These are phyloP conservation scores for Avena sativa DNA, from an alignment of 176 grass and related monocot species.

Conservation along the genomic window DNA sequence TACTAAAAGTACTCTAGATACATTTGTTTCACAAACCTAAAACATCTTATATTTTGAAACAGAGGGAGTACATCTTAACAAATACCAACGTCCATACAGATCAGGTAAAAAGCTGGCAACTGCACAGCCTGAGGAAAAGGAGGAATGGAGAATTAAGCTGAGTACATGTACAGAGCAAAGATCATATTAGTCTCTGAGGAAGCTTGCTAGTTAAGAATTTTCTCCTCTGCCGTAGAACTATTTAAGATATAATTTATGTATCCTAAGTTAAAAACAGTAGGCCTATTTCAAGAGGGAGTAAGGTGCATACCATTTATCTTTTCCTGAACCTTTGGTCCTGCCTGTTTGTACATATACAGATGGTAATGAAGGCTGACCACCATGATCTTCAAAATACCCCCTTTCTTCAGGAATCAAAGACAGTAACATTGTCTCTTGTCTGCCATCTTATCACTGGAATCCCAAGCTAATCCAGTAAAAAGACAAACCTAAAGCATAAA, in stretches of 20 bases:
- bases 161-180: neutral
- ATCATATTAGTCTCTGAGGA: neutral
- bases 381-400: neutral
- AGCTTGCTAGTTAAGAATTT: neutral
- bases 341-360: too few species aligned
- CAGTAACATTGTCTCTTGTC: conserved; percentile 9
- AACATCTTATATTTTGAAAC: too few species aligned
- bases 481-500: conserved; percentile 7
- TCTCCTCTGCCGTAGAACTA: neutral
- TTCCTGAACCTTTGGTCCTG: neutral
- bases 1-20: too few species aligned
- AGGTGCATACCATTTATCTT: neutral
- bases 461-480: neutral
- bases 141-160: neutral
- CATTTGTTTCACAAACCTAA: too few species aligned
- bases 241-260: neutral
- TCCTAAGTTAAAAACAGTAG: neutral
- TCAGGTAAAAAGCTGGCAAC: too few species aligned
- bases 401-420: neutral
- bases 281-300: neutral
- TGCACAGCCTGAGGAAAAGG: neutral
- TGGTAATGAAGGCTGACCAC: neutral
- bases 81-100: too few species aligned
- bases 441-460: neutral
- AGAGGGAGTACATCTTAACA: too few species aligned